Conservation (phyloP, 1,284 basidiomycete genomes). For the Meripilus lineatus region DNA sequence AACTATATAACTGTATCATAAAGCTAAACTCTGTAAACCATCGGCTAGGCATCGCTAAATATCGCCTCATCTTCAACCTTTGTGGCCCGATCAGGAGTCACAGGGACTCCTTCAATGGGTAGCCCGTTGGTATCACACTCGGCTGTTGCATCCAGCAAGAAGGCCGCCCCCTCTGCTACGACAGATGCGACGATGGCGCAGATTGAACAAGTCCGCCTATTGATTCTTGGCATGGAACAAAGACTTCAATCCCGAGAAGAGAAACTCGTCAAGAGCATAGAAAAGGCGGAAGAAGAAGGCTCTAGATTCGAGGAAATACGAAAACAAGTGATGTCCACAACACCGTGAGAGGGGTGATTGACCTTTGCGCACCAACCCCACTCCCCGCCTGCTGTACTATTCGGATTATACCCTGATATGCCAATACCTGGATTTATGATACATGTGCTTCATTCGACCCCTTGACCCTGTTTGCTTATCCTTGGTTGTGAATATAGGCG, state of each 20-base stretch:
- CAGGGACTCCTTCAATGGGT: constrained; percentile 4
- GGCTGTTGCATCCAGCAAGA: neutral
- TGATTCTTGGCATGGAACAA: constrained; percentile 75
- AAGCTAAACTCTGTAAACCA: too few relatives aligned
- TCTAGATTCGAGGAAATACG: constrained; percentile 44
- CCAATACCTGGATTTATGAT: too few relatives aligned
- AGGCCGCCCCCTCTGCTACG: too few relatives aligned
- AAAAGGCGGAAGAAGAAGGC: constrained; percentile 56
- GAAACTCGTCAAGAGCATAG: constrained; percentile 53
- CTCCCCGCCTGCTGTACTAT: neutral
- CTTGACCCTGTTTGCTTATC: too few relatives aligned
- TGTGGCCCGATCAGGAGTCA: constrained; percentile 19
- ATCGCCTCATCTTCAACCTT: constrained; percentile 33
- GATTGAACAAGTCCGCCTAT: constrained; percentile 63
- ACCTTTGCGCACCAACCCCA: neutral
- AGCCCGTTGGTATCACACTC: neutral
- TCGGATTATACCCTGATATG: constrained; percentile 5
- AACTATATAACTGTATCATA: too few relatives aligned
- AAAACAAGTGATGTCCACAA: constrained; percentile 23
- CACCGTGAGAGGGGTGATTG: neutral
- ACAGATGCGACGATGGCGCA: constrained; percentile 44
- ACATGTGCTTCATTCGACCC: too few relatives aligned
- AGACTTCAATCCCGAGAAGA: constrained; percentile 61
- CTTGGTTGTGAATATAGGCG: too few relatives aligned
- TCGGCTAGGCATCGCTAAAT: constrained; percentile 42